Percentiles rank a stretch among this genome's conserved stretches.
Conservation (phyloP, 2,329 filamentous ascomycete genomes). For the Xylaria sp. region DNA sequence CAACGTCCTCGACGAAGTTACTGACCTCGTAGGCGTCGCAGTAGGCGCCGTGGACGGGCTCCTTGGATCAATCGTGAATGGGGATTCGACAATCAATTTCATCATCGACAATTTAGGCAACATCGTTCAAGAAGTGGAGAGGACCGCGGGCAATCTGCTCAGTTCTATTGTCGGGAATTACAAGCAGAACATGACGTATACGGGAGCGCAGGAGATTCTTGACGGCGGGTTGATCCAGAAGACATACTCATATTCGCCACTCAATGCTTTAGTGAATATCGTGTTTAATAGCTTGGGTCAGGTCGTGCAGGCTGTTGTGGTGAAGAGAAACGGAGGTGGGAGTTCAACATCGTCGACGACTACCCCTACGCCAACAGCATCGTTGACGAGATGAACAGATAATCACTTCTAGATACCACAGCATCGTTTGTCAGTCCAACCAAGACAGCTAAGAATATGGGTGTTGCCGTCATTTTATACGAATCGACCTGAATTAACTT, state of each 20-base stretch:
- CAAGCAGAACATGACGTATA: conserved; percentile 66
- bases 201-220: conserved; percentile 50
- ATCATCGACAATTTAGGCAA: conserved; percentile 70
- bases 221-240: conserved; percentile 54
- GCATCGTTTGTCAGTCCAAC: not conserved
- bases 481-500: not conserved
- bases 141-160: conserved; percentile 55
- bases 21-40: conserved; percentile 61
- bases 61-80: conserved; percentile 67
- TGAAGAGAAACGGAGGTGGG: conserved; percentile 35
- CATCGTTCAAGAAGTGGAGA: conserved; percentile 68
- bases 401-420: not conserved
- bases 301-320: conserved; percentile 57
- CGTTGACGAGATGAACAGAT: not conserved
- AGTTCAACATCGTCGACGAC: conserved; percentile 34
- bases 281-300: conserved; percentile 61
- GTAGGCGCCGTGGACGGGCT: conserved; percentile 68
- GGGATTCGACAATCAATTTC: conserved; percentile 64
- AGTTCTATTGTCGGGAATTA: conserved; percentile 68
- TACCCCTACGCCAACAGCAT: conserved; percentile 15
- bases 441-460: not conserved
- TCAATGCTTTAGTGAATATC: conserved; percentile 60
- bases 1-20: conserved; percentile 63
- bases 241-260: conserved; percentile 58
- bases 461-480: not conserved